Evolutionary conservation across 1,139 yeast genomes (phyloP).

Genomic region (Taphrina sp.): DNA sequence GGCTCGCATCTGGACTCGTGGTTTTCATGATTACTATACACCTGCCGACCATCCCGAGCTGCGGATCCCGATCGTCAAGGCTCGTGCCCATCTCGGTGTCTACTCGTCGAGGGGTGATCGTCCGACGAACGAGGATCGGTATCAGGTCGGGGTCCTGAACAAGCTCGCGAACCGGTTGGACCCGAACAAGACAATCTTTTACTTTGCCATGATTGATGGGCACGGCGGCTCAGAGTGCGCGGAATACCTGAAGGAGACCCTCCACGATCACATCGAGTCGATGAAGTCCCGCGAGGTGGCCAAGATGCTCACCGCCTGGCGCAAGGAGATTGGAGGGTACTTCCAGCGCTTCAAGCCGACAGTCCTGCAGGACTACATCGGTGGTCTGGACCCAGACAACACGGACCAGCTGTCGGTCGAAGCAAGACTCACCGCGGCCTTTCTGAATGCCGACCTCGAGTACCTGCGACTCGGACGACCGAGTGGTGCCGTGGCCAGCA

Average conservation of each 20-base stretch:
- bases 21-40: conserved; percentile 26
- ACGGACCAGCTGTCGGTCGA: conserved; percentile 27
- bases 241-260: conserved; percentile 9
- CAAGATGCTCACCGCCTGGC: conserved; percentile 30
- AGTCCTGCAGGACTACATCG: conserved; percentile 25
- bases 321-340: conserved; percentile 28
- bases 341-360: conserved; percentile 27
- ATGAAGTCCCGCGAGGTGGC: conserved; percentile 42
- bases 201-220: conserved; percentile 32
- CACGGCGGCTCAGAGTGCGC: conserved; percentile 30
- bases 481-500: conserved; percentile 61
- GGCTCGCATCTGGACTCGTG: not conserved
- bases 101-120: conserved; percentile 73
- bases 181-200: conserved; percentile 22
- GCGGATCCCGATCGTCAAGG: conserved; percentile 58
- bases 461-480: conserved; percentile 60
- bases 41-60: conserved; percentile 37
- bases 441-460: conserved; percentile 58
- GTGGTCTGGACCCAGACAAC: conserved; percentile 32
- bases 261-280: conserved; percentile 56
- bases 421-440: conserved; percentile 58
- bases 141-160: conserved; percentile 53
- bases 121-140: conserved; percentile 75
- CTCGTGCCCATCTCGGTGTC: conserved; percentile 81
- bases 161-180: conserved; percentile 40